Evolutionary conservation across 345 rosid genomes (phyloP), one percentile per base, ranked within the genome.

Genomic region (Erodium maritimum): DNA sequence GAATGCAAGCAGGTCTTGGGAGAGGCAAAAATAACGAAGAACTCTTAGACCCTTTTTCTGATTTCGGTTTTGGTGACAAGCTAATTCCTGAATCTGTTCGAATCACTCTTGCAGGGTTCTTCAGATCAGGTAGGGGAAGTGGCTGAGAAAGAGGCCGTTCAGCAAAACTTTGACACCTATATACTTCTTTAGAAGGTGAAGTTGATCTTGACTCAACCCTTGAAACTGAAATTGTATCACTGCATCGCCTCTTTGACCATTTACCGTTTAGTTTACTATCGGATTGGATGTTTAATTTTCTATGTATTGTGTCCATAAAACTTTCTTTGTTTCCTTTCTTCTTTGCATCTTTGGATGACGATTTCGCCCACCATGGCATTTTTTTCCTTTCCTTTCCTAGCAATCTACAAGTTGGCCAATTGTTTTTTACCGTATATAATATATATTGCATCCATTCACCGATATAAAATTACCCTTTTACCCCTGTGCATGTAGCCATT

Each of bases 121-220:
- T 77, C 53, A 63, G 60, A 48, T 55, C 77, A 65, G 96, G 96
- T 61, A 82, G 84, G 57, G 96, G 96, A 73, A 86, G 96, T 60
- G 96, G 96, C 25, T 83, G 88, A 13, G 96, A 85, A 68, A 55
- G 72, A 64, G 85, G 70, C 73, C 89, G 80, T 61, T 76, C 96
- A 3, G 76, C 82, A 69, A 88, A 88, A 65, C 94, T 88, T 75
- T 86, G 96, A 75, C 91, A 88, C 17, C 91, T 81, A 19, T 84
- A 66, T 52, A 86, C 96, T 57, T 71, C 76, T 54, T 76, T 75
- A 12, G 96, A 79, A 59, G 91, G 89, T 51, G 94, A 88, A 1
- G 87, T 78, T 21, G 88, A 83, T 65, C 88, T 79, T 5, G 96
- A 88, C 1, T 77, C 88, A 50, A 81, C 75, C 45, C 74, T 23